A percentile compares a stretch with the other conserved stretches of the same genome.
Conservation (phyloP, 495 filamentous ascomycete species). For the Aspergillus heteromorphus region DNA sequence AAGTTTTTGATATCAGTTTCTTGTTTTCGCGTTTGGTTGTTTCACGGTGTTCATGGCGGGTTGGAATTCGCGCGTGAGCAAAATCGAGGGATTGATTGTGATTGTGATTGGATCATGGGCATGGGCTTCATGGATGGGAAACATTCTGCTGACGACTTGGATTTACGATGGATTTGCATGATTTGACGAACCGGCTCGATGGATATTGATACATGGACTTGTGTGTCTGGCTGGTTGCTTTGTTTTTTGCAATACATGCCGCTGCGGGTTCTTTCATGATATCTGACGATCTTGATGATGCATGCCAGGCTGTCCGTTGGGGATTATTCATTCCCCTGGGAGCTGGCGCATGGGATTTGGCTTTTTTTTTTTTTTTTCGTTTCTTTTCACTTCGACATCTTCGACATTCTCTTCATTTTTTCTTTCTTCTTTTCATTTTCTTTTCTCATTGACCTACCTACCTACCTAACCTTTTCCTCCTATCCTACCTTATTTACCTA, state of each 20-base stretch:
- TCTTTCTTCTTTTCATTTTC: neutral
- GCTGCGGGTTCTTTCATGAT: neutral
- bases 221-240: neutral
- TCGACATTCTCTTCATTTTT: neutral
- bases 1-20: constrained; percentile 6
- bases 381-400: constrained; percentile 3
- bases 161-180: constrained; percentile 28
- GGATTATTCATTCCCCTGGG: neutral
- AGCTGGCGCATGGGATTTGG: neutral
- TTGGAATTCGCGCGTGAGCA: constrained; percentile 17
- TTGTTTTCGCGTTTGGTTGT: constrained; percentile 7
- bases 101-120: constrained; percentile 19
- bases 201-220: constrained; percentile 6
- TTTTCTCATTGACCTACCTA: neutral
- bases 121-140: constrained; percentile 24
- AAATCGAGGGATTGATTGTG: constrained; percentile 1
- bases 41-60: constrained; percentile 14
- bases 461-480: too few relatives aligned
- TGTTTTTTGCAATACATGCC: neutral
- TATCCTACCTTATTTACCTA: too few relatives aligned
- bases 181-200: constrained; percentile 23
- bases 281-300: constrained; percentile 8
- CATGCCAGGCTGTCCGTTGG: neutral
- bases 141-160: constrained; percentile 27
- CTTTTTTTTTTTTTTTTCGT: constrained; percentile 4